A percentile compares a stretch with the other conserved stretches of the same genome.
Evolutionary conservation across 139 green algal species (phyloP).

Genomic region (Marvania coccoides): DNA sequence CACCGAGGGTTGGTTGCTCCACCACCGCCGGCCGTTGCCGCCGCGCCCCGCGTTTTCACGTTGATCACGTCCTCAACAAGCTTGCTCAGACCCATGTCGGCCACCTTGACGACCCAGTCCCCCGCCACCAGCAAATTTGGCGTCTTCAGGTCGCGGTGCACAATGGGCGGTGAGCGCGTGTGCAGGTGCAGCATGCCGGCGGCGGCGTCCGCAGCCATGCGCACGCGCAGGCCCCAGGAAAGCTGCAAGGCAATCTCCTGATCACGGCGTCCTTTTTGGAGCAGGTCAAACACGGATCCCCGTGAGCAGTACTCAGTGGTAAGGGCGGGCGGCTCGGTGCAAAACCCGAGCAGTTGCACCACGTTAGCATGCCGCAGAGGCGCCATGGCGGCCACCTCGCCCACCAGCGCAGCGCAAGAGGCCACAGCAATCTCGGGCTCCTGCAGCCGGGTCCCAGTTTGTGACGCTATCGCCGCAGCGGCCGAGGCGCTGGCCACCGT

Average conservation of each 20-base stretch:
- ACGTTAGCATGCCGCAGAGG: constrained; percentile 45
- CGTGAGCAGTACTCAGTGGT: constrained; percentile 12
- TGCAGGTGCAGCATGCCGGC: constrained; percentile 79
- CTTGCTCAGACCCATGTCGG: constrained; percentile 37
- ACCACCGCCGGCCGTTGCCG: no score
- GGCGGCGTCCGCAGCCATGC: constrained; percentile 12
- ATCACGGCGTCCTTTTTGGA: not conserved
- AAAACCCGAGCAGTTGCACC: constrained; percentile 47
- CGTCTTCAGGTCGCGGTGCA: constrained; percentile 80
- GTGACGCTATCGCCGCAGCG: no score
- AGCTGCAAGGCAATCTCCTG: not conserved
- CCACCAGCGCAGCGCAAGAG: no score
- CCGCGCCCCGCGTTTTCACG: no score
- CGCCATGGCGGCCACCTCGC: no score
- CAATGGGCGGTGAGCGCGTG: constrained; percentile 57
- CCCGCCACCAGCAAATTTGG: constrained; percentile 44
- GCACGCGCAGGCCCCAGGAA: constrained; percentile 20
- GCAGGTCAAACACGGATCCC: constrained; percentile 32
- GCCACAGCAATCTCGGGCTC: no score
- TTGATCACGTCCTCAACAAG: no score
- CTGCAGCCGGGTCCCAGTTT: no score
- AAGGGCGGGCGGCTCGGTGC: not conserved
- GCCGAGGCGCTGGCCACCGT: no score
- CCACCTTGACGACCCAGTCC: constrained; percentile 41
- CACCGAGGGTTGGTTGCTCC: no score